Evolutionary conservation across 2,329 filamentous ascomycete genomes (phyloP).

Genomic region (Exophiala sp.): DNA sequence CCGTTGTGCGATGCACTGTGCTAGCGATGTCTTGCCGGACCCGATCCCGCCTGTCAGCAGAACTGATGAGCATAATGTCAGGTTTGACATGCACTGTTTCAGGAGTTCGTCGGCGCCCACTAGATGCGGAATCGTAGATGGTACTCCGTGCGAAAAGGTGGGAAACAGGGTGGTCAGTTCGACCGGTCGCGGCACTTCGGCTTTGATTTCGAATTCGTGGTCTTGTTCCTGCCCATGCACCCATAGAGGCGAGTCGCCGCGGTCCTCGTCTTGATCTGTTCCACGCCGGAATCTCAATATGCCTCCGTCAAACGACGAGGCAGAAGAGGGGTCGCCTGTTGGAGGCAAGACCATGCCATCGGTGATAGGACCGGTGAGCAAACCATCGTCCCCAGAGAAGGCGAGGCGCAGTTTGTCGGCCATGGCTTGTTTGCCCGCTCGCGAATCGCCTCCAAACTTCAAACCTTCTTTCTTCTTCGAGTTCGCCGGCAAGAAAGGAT

Average conservation of each 20-base stretch:
- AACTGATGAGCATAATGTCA: constrained; percentile 82
- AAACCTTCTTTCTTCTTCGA: constrained; percentile 59
- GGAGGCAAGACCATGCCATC: constrained; percentile 75
- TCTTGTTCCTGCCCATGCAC: constrained; percentile 70
- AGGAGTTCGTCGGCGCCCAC: constrained; percentile 81
- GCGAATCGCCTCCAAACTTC: constrained; percentile 82
- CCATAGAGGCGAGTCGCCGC: constrained; percentile 50
- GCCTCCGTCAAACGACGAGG: constrained; percentile 72
- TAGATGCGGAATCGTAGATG: constrained; percentile 53
- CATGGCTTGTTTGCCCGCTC: constrained; percentile 69
- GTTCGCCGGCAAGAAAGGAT: constrained; percentile 62
- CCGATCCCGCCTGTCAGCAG: constrained; percentile 83
- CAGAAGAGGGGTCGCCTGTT: constrained; percentile 48
- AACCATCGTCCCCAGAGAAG: constrained; percentile 50
- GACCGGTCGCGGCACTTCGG: constrained; percentile 61
- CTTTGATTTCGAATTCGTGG: constrained; percentile 67
- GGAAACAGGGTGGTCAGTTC: constrained; percentile 39
- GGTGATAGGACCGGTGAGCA: constrained; percentile 79
- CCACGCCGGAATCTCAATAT: constrained; percentile 61
- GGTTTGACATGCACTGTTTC: constrained; percentile 63
- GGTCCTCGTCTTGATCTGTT: constrained; percentile 33
- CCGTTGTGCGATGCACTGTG: constrained; percentile 66
- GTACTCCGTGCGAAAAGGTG: constrained; percentile 52
- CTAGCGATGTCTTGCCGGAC: constrained; percentile 79
- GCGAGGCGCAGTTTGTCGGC: constrained; percentile 64